Evolutionary conservation across 148 eudicot genomes (phyloP), one percentile per base, ranked within the genome.

Genomic region (Pouteria glomerata): DNA sequence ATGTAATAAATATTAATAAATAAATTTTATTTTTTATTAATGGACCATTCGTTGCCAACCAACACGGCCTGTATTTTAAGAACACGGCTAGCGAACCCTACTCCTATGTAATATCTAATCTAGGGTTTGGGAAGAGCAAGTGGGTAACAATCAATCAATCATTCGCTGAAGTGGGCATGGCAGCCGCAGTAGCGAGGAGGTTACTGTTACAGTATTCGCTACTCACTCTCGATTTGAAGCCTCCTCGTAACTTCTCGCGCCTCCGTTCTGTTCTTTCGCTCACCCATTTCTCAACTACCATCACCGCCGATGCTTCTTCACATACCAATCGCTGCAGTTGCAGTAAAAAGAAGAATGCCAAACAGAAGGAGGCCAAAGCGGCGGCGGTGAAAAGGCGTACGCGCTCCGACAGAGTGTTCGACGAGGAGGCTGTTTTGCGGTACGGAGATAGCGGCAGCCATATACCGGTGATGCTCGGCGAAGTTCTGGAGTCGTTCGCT

Each of bases 391-490:
- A 92, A 85, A 78, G 83, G 63, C 84, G 98, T 51, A 92, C 98
- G 26, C 83, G 98, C 70, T 92, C 98, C 1, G 93, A 74, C 7
- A 92, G 75, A 70, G 85, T 82, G 69, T 83, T 90, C 45, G 87
- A 90, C 55, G 89, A 81, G 48, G 91, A 82, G 66, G 71, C 62
- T 7, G 71, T 90, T 33, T 58, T 76, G 71, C 74, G 69, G 19
- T 83, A 66, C 63, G 96, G 93, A 19, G 90, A 84, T 69, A 55
- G 74, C 74, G 83, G 74, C 34, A 78, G 80, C 71, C 97, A 94
- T 63, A 77, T 91, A 11, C 98, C 98, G 66, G 98, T 95, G 33
- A 72, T 95, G 96, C 88, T 95, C 11, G 97, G 91, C 13, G 97
- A 95, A 69, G 88, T 95, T 44, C 66, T 95, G 68, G 93, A 91